Conservation (phyloP, 2,329 filamentous ascomycete genomes). For the Herpomyces periplanetae region DNA sequence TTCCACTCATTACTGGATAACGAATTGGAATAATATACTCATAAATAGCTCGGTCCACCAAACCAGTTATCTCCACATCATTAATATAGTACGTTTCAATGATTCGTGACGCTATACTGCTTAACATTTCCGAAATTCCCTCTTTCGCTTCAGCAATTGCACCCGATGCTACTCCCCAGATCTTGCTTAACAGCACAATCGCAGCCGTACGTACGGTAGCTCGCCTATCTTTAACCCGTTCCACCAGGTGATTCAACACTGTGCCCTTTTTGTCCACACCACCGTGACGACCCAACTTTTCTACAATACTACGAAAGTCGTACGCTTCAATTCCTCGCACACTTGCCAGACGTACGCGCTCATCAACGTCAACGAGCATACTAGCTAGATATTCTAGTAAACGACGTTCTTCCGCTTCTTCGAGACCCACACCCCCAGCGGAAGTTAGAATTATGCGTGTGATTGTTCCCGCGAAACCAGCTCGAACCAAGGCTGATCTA, state of each 20-base stretch:
- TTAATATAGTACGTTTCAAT: conserved; percentile 68
- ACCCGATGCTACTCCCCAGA: conserved; percentile 73
- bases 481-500: conserved; percentile 40
- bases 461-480: conserved; percentile 46
- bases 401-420: conserved; percentile 33
- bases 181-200: conserved; percentile 40
- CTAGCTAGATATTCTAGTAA: conserved; percentile 35
- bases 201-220: conserved; percentile 43
- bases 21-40: conserved; percentile 62
- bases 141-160: conserved; percentile 57
- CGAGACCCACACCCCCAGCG: conserved; percentile 55
- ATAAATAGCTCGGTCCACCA: conserved; percentile 48
- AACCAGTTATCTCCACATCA: conserved; percentile 41
- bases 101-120: conserved; percentile 43
- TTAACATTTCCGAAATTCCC: conserved; percentile 27
- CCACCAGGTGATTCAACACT: conserved; percentile 38
- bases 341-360: conserved; percentile 61
- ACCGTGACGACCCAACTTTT: conserved; percentile 37
- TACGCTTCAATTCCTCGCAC: conserved; percentile 49
- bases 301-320: conserved; percentile 34
- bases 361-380: conserved; percentile 53
- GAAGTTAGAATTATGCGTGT: conserved; percentile 67
- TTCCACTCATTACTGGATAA: conserved; percentile 27
- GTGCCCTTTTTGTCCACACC: conserved; percentile 35
- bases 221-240: conserved; percentile 57